A percentile compares a stretch with the other conserved stretches of the same genome.
Evolutionary conservation across 1,139 yeast genomes (phyloP).

Genomic region (Blastobotrys niveus): DNA sequence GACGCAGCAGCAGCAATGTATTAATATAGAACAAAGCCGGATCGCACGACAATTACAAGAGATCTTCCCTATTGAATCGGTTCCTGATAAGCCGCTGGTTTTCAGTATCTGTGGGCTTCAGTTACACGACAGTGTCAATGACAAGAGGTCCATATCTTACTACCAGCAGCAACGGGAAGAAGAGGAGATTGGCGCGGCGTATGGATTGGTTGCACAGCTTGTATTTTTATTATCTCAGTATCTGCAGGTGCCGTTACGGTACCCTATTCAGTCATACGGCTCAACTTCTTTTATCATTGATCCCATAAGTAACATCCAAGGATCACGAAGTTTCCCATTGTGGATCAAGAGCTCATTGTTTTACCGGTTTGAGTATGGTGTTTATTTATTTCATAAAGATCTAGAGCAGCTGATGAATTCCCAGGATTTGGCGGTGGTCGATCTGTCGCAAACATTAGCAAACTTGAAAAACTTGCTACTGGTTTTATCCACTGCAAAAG

Average conservation of each 20-base stretch:
- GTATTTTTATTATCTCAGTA: conserved; percentile 41
- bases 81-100: conserved; percentile 25
- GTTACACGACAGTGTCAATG: conserved; percentile 20
- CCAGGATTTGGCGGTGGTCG: conserved; percentile 32
- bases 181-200: conserved; percentile 44
- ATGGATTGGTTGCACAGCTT: conserved; percentile 46
- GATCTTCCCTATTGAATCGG: conserved; percentile 38
- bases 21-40: conserved; percentile 24
- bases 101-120: conserved; percentile 37
- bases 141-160: not conserved
- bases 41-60: conserved; percentile 20
- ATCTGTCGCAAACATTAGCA: conserved; percentile 37
- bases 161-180: conserved; percentile 32
- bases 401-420: conserved; percentile 46
- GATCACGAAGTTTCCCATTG: conserved; percentile 42
- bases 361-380: conserved; percentile 49
- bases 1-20: conserved; percentile 14
- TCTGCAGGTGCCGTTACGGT: conserved; percentile 44
- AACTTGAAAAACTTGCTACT: conserved; percentile 37
- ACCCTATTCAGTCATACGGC: conserved; percentile 48
- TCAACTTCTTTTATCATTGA: conserved; percentile 48
- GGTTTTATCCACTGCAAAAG: conserved; percentile 27
- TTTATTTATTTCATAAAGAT: conserved; percentile 44
- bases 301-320: conserved; percentile 43
- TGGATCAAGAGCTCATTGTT: conserved; percentile 45